A percentile compares a stretch with the other conserved stretches of the same genome.
phyloP scores from a whole-genome alignment of 179 eudicot genomes.

The Pouteria campechiana region DNA sequence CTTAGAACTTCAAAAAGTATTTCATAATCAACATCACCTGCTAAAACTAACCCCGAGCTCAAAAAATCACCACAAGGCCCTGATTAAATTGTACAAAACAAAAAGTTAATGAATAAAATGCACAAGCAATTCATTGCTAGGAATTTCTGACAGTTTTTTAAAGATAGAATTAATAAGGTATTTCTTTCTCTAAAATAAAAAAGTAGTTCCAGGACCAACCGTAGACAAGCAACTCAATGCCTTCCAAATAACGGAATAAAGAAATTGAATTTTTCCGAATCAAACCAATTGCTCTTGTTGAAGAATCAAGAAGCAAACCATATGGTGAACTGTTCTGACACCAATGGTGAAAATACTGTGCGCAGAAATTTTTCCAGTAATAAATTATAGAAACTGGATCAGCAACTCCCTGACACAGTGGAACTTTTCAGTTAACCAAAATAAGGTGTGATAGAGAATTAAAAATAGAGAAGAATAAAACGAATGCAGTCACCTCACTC shows the following conservation, averaged over 20 bases:
- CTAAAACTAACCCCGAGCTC: slow-evolving; percentile 32
- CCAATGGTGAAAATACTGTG: slow-evolving; percentile 61
- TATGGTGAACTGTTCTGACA: slow-evolving; percentile 50
- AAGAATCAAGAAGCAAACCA: slow-evolving; percentile 67
- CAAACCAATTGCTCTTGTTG: slow-evolving; percentile 58
- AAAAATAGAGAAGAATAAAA: neutral
- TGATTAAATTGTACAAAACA: too few species aligned
- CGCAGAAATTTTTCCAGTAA: slow-evolving; percentile 67
- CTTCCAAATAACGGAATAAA: slow-evolving; percentile 68
- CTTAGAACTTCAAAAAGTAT: slow-evolving; percentile 64
- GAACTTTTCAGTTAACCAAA: neutral
- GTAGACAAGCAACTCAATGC: slow-evolving; percentile 58
- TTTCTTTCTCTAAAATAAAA: neutral
- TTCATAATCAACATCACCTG: slow-evolving; percentile 33
- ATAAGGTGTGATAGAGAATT: neutral
- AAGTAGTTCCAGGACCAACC: slow-evolving; percentile 34
- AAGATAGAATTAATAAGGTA: neutral
- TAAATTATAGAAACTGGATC: slow-evolving; percentile 55
- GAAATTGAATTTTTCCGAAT: slow-evolving; percentile 67
- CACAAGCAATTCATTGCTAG: too few species aligned
- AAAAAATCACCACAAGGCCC: slow-evolving; percentile 41
- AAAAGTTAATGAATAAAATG: too few species aligned
- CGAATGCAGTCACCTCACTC: slow-evolving; percentile 46
- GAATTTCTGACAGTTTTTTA: too few species aligned
- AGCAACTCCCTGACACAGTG: slow-evolving; percentile 45